Conservation (phyloP, 2,329 filamentous ascomycete species). For the Cadophora malorum region DNA sequence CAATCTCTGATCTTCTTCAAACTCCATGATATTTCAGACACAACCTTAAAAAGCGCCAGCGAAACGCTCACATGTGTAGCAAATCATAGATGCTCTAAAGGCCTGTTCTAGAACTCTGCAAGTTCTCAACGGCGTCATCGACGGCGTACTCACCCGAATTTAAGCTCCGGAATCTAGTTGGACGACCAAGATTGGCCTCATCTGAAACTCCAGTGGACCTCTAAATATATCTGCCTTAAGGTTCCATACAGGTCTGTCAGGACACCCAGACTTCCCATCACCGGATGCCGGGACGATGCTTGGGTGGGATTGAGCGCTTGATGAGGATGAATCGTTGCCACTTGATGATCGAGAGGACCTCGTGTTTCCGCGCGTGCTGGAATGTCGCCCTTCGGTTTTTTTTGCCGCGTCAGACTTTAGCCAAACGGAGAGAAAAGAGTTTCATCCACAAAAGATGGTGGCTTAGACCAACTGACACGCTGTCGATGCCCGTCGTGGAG, state of each 20-base stretch:
- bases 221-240: conserved; percentile 25
- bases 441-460: conserved; percentile 24
- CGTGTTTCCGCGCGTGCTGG: conserved; percentile 26
- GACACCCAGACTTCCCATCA: conserved; percentile 6
- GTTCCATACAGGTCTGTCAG: conserved; percentile 26
- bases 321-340: conserved; percentile 24
- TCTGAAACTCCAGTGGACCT: conserved; percentile 23
- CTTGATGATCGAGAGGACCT: conserved; percentile 12
- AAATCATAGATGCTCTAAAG: neutral
- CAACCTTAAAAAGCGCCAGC: conserved; percentile 5
- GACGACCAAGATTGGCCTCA: conserved; percentile 18
- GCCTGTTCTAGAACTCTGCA: conserved; percentile 13
- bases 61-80: neutral
- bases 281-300: conserved; percentile 14
- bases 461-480: conserved; percentile 18
- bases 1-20: conserved; percentile 4
- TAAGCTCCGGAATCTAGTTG: conserved; percentile 11
- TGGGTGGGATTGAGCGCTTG: conserved; percentile 22
- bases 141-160: conserved; percentile 22
- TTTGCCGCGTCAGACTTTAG: conserved; percentile 30
- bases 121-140: conserved; percentile 19
- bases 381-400: neutral
- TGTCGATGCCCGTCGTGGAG: conserved; percentile 5
- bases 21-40: neutral
- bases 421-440: conserved; percentile 17